phyloP scores from a whole-genome alignment of 192 early-diverging fungal species.

The Mortierella claussenii region DNA sequence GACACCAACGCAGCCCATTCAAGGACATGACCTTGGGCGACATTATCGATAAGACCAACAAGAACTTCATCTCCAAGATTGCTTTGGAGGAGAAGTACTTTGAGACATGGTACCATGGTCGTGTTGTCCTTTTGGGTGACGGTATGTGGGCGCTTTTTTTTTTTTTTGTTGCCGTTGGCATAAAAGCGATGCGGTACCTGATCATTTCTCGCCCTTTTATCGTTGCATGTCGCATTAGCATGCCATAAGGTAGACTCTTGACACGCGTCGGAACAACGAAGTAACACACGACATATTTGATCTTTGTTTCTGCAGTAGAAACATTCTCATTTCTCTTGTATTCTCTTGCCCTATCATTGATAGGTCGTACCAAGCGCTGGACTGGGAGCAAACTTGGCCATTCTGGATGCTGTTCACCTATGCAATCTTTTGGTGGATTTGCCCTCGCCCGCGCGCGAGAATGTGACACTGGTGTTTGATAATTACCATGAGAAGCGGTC shows the following conservation, averaged over 20 bases:
- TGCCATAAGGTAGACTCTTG: constrained; percentile 34
- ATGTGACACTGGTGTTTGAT: constrained; percentile 29
- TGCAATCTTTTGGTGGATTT: constrained; percentile 39
- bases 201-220: neutral
- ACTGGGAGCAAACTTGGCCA: constrained; percentile 42
- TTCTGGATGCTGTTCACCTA: constrained; percentile 40
- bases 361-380: constrained; percentile 51
- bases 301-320: too few species aligned
- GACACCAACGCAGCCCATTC: constrained; percentile 37
- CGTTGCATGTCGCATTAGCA: constrained; percentile 11
- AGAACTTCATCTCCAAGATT: constrained; percentile 42
- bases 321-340: neutral
- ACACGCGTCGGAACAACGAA: too few species aligned
- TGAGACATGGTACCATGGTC: constrained; percentile 40
- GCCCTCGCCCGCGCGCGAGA: constrained; percentile 11
- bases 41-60: constrained; percentile 35
- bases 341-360: neutral
- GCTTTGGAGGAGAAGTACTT: constrained; percentile 50
- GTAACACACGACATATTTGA: too few species aligned
- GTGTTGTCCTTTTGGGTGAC: constrained; percentile 40
- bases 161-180: neutral
- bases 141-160: constrained; percentile 10
- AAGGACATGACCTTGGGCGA: constrained; percentile 29
- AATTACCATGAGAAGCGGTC: constrained; percentile 26
- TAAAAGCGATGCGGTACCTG: neutral